Conservation (phyloP, 345 rosid species). For the Melaleuca quinquenervia region DNA sequence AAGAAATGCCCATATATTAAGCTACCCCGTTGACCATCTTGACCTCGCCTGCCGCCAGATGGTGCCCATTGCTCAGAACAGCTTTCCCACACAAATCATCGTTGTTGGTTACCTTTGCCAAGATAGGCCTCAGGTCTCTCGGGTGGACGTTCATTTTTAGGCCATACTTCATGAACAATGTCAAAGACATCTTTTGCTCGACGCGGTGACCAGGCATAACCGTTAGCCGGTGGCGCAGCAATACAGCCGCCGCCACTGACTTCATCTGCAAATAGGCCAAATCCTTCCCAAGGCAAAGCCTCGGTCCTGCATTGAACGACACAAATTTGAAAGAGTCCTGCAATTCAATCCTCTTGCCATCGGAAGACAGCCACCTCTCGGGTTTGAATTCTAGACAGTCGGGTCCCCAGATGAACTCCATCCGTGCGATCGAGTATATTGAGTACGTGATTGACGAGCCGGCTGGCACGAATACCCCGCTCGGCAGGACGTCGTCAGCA, state of each 20-base stretch:
- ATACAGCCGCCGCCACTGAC: constrained; percentile 25
- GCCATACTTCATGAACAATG: constrained; percentile 41
- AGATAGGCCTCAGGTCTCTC: constrained; percentile 19
- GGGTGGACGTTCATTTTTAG: constrained; percentile 20
- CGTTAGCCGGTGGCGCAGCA: constrained; percentile 27
- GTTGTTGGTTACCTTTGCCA: background rate
- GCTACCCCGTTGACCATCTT: constrained; percentile 1
- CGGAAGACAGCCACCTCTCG: constrained; percentile 26
- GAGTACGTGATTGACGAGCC: constrained; percentile 37
- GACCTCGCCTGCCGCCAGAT: background rate
- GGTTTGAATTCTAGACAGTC: constrained; percentile 40
- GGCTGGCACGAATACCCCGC: constrained; percentile 22
- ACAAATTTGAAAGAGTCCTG: constrained; percentile 18
- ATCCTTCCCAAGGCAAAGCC: constrained; percentile 41
- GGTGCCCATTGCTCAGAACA: background rate
- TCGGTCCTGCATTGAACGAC: constrained; percentile 42
- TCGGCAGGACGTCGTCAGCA: constrained; percentile 24
- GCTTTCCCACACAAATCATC: background rate
- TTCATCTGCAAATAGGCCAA: constrained; percentile 39
- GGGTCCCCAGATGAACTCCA: constrained; percentile 30
- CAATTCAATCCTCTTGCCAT: constrained; percentile 9
- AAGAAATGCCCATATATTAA: background rate
- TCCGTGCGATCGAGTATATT: constrained; percentile 24
- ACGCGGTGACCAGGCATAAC: constrained; percentile 29
- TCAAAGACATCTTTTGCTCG: constrained; percentile 48